Base-by-base conservation (phyloP, 2,329 filamentous ascomycete species). In the Cladosporium sp. region DNA sequence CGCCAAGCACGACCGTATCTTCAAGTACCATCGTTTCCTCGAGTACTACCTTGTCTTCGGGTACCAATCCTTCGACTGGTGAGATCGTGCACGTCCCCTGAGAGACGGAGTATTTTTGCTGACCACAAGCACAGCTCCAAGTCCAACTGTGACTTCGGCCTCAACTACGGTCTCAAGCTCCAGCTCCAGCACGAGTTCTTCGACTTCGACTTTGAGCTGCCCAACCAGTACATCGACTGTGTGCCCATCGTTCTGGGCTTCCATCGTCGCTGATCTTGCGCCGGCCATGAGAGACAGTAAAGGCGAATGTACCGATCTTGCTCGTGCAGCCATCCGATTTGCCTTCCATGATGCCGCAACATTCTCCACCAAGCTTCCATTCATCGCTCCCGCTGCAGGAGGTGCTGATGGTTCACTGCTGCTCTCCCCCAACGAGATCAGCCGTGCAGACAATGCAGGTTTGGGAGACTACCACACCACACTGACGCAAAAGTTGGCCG, bases 321-420 rank as follows among this genome's bases (percentile, higher is more conserved):
- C 76, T 5, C 70, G 76, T 28, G 74, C 72, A 16, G 74, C 75
- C 7, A 78, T 78, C 18, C 72, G 76, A 28, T 73, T 69, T 21
- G 73, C 75, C 26, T 78, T 78, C 67, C 77, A 80, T 64, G 73
- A 75, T 53, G 62, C 69, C n/a, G 69, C 70, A 2, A 59, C 68
- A 14, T 73, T 68, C 58, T 72, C 70, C 8, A 63, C 64, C 23
- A 70, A 68, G 37, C 55, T 67, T 7, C 68, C 68, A 4, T 64
- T 65, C 35, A 69, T 71, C 26, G 64, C 68, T 72, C 77, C 71
- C 2, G 72, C 71, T 6, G 53, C 68, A 69, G 73, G 78, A 16
- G 80, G 79, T 46, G 79, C 79, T 18, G 79, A 81, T 63, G 79
- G 79, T 46, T 80, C 78, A 1, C 72, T 81, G 12, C 67, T 79